Evolutionary conservation across 108 stramenopile genomes (phyloP).

Genomic region (Aurantiochytrium sp.): DNA sequence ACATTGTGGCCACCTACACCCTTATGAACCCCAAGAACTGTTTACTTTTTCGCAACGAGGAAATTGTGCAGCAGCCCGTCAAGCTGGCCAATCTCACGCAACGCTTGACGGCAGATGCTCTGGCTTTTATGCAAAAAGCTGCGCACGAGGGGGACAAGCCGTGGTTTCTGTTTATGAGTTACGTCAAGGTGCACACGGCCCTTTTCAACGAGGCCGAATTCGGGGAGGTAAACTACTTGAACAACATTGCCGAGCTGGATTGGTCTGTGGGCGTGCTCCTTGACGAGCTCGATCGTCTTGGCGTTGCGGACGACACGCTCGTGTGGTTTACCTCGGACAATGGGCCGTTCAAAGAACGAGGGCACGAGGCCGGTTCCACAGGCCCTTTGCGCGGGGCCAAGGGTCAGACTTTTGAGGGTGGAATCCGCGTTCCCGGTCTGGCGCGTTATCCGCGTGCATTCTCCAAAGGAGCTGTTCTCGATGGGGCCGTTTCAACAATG

Average conservation of each 20-base stretch:
- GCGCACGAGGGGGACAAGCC: background rate
- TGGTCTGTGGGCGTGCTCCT: background rate
- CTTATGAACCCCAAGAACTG: background rate
- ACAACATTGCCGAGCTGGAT: background rate
- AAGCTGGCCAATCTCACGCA: background rate
- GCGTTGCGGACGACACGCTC: background rate
- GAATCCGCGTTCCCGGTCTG: background rate
- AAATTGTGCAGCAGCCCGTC: background rate
- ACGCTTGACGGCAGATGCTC: background rate
- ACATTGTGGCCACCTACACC: background rate
- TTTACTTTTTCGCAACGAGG: background rate
- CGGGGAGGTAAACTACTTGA: background rate
- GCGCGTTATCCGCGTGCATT: background rate
- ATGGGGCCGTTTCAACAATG: background rate
- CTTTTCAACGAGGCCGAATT: background rate
- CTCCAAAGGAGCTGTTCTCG: background rate
- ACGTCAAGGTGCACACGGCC: background rate
- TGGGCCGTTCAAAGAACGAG: background rate
- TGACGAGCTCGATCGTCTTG: background rate
- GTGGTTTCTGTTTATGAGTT: background rate
- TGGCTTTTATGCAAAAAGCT: background rate
- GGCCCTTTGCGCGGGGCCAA: background rate
- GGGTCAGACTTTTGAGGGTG: slow-evolving; percentile 11
- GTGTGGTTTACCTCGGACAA: background rate
- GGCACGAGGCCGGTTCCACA: background rate